phyloP scores from a whole-genome alignment of 805 yeast species.

The Yarrowia alimentaria region DNA sequence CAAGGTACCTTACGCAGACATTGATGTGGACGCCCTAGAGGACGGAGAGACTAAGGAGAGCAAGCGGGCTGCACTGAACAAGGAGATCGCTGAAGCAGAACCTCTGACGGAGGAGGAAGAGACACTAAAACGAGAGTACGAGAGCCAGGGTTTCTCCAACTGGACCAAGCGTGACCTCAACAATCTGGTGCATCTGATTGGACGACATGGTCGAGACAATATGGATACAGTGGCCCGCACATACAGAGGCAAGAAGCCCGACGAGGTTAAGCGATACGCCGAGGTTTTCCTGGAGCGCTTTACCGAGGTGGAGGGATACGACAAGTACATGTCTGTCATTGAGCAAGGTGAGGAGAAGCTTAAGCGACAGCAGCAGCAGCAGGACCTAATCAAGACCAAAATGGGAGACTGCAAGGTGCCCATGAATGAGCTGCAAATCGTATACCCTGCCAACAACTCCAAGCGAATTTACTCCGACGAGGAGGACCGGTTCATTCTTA shows the following conservation, averaged over 20 bases:
- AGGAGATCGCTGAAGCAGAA: slow-evolving; percentile 71
- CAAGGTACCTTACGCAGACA: slow-evolving; percentile 61
- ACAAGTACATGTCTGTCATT: slow-evolving; percentile 73
- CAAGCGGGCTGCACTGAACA: slow-evolving; percentile 60
- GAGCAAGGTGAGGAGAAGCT: slow-evolving; percentile 88
- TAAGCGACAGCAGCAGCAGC: slow-evolving; percentile 61
- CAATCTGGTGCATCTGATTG: slow-evolving; percentile 69
- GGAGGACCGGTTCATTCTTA: slow-evolving; percentile 83
- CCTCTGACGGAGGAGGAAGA: slow-evolving; percentile 80
- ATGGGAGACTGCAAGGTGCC: slow-evolving; percentile 71
- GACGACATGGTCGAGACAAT: slow-evolving; percentile 79
- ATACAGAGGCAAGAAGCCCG: slow-evolving; percentile 74
- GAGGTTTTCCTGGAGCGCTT: slow-evolving; percentile 77
- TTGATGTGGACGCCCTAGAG: slow-evolving; percentile 46
- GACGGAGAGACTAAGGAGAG: slow-evolving; percentile 47
- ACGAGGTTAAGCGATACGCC: slow-evolving; percentile 77
- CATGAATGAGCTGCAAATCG: slow-evolving; percentile 68
- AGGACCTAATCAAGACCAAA: slow-evolving; percentile 75
- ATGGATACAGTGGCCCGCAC: slow-evolving; percentile 69
- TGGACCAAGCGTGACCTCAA: slow-evolving; percentile 90
- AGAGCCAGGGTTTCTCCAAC: slow-evolving; percentile 66
- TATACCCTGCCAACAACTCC: slow-evolving; percentile 68
- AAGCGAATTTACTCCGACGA: slow-evolving; percentile 76
- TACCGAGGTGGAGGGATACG: slow-evolving; percentile 83
- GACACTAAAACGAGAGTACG: slow-evolving; percentile 57